Conservation (phyloP, 495 filamentous ascomycete species). For the Aspergillus heteromorphus region DNA sequence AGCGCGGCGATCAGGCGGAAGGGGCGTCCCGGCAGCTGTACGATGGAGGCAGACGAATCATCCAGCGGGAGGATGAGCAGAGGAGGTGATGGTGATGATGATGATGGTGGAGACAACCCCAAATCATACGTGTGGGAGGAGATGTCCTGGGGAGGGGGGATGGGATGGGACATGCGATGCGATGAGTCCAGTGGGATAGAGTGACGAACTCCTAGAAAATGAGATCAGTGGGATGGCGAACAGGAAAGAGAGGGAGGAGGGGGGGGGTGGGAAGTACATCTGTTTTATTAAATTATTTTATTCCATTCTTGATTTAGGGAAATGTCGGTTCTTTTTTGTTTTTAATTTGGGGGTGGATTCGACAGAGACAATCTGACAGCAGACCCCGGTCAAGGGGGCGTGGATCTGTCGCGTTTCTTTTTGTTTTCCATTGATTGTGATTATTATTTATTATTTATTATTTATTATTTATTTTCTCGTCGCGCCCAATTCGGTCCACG, state of each 20-base stretch:
- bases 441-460: slow-evolving; percentile 8
- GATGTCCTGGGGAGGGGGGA: neutral
- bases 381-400: slow-evolving; percentile 6
- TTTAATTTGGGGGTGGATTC: neutral
- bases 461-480: neutral
- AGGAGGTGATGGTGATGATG: neutral
- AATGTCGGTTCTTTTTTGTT: neutral
- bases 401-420: slow-evolving; percentile 22
- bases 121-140: neutral
- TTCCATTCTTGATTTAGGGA: too few species aligned
- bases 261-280: neutral
- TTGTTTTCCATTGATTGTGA: slow-evolving; percentile 4
- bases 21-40: slow-evolving; percentile 19
- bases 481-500: slow-evolving; percentile 13
- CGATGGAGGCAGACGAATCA: slow-evolving; percentile 11
- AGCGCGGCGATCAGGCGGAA: slow-evolving; percentile 25
- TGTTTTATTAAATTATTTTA: neutral
- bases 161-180: neutral
- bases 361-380: slow-evolving; percentile 13
- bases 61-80: neutral
- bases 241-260: too few species aligned
- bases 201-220: neutral
- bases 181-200: slow-evolving; percentile 8
- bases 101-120: neutral
- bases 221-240: neutral